Base-by-base conservation (phyloP, 2,329 filamentous ascomycete genomes). In the Alternaria gansuensis region DNA sequence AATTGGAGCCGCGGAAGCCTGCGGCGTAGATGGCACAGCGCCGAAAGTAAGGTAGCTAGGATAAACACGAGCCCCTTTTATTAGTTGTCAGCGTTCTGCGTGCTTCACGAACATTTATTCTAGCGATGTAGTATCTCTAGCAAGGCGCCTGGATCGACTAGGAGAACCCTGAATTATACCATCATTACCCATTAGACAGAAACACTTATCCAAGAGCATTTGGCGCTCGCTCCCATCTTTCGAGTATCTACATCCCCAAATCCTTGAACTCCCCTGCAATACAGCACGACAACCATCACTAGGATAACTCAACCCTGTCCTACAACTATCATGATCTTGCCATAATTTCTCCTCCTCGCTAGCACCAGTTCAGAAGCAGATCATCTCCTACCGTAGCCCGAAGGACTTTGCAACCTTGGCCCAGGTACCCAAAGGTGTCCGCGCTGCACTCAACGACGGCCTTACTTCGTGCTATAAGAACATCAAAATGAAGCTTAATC, bases 1-100 rank as follows among this genome's bases (percentile, higher is more conserved):
- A 75, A 39, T 40, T 75, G 0, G 68, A 72, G 36, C 44, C 62
- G 7, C 63, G 71, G 4, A 69, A 71, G 23, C 45, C 64, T 51
- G 54, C 59, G 52, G 59, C 64, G 0, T 63, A 31, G 21, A 21
- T 8, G n/a, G 13, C 11, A 40, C 10, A 11, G 6, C 23, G 26
- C 13, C 17, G 28, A 26, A 14, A 33, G n/a, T 13, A 46, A 8
- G 14, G 14, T 43, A 5, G 24, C 8, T 28, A 14, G n/a, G 8
- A 26, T n/a, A 28, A 7, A 43, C 5, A 26, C 28, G 24, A n/a
- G 13, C 13, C 23, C 10, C 37, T 23, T 39, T 2, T 11, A 13
- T 17, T n/a, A 17, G 9, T n/a, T 5, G 1, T 10, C 24, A 43
- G 24, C 24, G 7, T 43, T 28, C 24, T 28, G 40, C 14, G n/a